phyloP scores from a whole-genome alignment of 73 alveolate genomes.

The Tetrahymena thermophila region DNA sequence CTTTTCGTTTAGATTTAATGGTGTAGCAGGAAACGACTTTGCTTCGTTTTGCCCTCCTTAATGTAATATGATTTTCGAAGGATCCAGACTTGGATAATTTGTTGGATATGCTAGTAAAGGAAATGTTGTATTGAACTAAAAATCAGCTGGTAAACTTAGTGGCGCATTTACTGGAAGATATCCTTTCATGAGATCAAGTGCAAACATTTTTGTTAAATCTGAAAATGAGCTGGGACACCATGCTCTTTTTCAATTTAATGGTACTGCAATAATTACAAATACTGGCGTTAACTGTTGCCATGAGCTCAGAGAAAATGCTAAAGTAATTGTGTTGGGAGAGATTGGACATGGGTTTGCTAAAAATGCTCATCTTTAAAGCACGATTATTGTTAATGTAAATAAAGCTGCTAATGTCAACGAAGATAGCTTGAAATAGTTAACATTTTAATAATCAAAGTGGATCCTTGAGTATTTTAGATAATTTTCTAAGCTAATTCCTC shows the following conservation, averaged over 20 bases:
- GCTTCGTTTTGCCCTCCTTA: not conserved
- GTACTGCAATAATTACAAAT: not conserved
- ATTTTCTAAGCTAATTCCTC: not conserved
- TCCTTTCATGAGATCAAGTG: not conserved
- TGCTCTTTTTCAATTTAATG: not conserved
- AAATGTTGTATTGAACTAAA: not conserved
- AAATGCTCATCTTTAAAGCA: not conserved
- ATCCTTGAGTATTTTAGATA: not conserved
- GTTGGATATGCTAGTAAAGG: not conserved
- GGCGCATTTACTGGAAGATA: not conserved
- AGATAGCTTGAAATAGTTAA: not conserved
- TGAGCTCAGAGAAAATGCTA: not conserved
- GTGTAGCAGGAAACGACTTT: not conserved
- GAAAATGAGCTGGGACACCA: not conserved
- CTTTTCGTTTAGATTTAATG: not conserved
- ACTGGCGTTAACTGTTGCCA: not conserved
- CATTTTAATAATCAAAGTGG: not conserved
- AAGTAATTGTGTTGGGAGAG: not conserved
- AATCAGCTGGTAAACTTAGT: not conserved
- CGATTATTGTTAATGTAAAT: not conserved
- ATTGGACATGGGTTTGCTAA: not conserved
- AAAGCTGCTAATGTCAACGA: not conserved
- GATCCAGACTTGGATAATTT: not conserved
- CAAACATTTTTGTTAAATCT: not conserved
- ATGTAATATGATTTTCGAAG: not conserved